Evolutionary conservation across 441 rosid genomes (phyloP), one percentile per base, ranked within the genome.

Genomic region (Bruguiera hainesii): DNA sequence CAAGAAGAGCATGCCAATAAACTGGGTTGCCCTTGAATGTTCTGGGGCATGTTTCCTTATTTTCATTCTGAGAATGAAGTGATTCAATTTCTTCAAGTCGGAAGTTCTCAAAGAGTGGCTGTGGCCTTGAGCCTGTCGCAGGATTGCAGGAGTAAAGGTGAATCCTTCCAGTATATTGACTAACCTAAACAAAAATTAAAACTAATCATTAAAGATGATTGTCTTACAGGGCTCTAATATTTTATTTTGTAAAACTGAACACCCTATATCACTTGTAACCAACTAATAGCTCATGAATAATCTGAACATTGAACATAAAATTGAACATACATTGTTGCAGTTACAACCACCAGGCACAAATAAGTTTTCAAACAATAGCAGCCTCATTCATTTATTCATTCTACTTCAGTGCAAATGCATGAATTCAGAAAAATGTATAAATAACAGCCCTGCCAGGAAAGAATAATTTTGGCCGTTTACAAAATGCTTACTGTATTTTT

Each of bases 81-180:
- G 78, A 78, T 68, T 86, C 90, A 57, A 91, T 75, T 71, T 95
- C 99, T 73, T 95, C 99, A 4, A 81, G 96, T 33, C 85, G 89
- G 60, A 90, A 90, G 81, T 79, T 95, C 80, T 83, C 84, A 79
- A 78, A 92, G 50, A 84, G 84, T 52, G 99, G 97, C 73, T 75
- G 80, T 63, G 97, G 99, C 76, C 98, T 83, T 72, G 84, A 79
- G 71, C 92, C 95, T 68, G 72, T 73, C 59, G 93, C 97, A 4
- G 71, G 83, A 71, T 72, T 77, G 83, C 99, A 92, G 61, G 86
- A 82, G 81, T 88, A 92, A 68, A 95, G 77, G 74, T 95, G 98
- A 73, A 95, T 83, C 83, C 99, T 87, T 78, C 92, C 96, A 46
- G 99, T 89, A 76, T 92, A 87, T 75, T 80, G 86, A 77, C 98